Conservation (phyloP, 2,329 filamentous ascomycete species). For the Ophiostoma perfectum region DNA sequence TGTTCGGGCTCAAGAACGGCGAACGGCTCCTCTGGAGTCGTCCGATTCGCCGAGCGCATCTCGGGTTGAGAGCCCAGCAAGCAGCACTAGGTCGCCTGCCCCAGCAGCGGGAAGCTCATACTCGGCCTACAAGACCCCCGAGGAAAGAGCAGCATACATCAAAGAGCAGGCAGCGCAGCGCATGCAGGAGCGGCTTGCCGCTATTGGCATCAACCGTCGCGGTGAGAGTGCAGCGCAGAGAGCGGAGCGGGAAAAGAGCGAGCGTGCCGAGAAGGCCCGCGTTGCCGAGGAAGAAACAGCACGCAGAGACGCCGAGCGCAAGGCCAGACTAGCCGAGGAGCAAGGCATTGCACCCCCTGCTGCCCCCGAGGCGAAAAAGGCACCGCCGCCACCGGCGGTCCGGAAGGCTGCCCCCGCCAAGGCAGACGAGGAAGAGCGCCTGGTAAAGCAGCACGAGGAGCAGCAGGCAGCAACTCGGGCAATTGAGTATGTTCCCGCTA, state of each 20-base stretch:
- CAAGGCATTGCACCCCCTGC: slow-evolving; percentile 58
- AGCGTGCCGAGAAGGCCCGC: slow-evolving; percentile 78
- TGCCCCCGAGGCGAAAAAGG: slow-evolving; percentile 52
- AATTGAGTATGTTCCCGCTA: slow-evolving; percentile 49
- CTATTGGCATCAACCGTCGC: slow-evolving; percentile 82
- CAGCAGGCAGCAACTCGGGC: slow-evolving; percentile 51
- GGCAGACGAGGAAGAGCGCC: slow-evolving; percentile 56
- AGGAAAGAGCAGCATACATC: slow-evolving; percentile 92
- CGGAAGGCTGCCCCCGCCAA: slow-evolving; percentile 30
- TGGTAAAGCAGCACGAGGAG: slow-evolving; percentile 1
- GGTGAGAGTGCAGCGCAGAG: slow-evolving; percentile 79
- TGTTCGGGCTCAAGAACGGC: slow-evolving; percentile 56
- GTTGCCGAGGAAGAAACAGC: slow-evolving; percentile 94
- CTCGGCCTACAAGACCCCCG: slow-evolving; percentile 78
- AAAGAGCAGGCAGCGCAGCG: slow-evolving; percentile 95
- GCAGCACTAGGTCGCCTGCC: slow-evolving; percentile 43
- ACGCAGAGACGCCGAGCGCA: slow-evolving; percentile 78
- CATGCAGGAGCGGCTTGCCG: slow-evolving; percentile 93
- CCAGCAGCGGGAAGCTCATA: slow-evolving; percentile 62
- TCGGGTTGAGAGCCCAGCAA: slow-evolving; percentile 20
- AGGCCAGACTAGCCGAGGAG: slow-evolving; percentile 76
- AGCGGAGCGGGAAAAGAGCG: slow-evolving; percentile 78
- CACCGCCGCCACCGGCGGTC: slow-evolving; percentile 57
- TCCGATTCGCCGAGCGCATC: slow-evolving; percentile 28
- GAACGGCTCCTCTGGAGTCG: slow-evolving; percentile 25